A percentile compares a stretch with the other conserved stretches of the same genome.
Conservation (phyloP, 306 rosid species). For the Ammopiptanthus mongolicus region DNA sequence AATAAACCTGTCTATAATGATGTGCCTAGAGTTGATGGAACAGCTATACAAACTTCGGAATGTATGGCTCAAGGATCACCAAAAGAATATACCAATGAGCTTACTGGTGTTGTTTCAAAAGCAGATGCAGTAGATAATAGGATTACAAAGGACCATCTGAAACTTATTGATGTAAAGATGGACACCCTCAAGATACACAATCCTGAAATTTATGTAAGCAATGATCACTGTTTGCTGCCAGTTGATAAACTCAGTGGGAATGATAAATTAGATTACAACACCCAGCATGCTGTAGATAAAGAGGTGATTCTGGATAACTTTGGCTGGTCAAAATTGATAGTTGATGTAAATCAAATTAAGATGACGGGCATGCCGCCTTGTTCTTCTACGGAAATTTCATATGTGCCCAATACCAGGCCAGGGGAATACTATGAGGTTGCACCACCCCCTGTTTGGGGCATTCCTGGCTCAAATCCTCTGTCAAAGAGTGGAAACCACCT, state of each 20-base stretch:
- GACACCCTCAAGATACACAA: slow-evolving; percentile 34
- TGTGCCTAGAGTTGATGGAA: slow-evolving; percentile 27
- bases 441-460: slow-evolving; percentile 47
- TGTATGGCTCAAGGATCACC: slow-evolving; percentile 38
- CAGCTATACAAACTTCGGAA: slow-evolving; percentile 39
- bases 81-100: slow-evolving; percentile 34
- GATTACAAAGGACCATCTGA: slow-evolving; percentile 40
- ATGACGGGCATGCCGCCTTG: slow-evolving; percentile 30
- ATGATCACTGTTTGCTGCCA: slow-evolving; percentile 34
- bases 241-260: slow-evolving; percentile 33
- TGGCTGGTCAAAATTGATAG: slow-evolving; percentile 29
- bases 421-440: slow-evolving; percentile 49
- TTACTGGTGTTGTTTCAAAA: slow-evolving; percentile 29
- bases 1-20: slow-evolving; percentile 32
- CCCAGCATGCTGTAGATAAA: slow-evolving; percentile 26
- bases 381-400: slow-evolving; percentile 37
- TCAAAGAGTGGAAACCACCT: slow-evolving; percentile 33
- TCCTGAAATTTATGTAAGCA: slow-evolving; percentile 32
- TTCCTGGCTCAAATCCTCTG: slow-evolving; percentile 41
- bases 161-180: slow-evolving; percentile 53
- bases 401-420: slow-evolving; percentile 28
- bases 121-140: slow-evolving; percentile 35
- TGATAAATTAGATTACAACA: slow-evolving; percentile 30
- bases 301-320: slow-evolving; percentile 43
- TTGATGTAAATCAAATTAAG: slow-evolving; percentile 24